These are phyloP conservation scores for Myxozyma udenii DNA, from an alignment of 805 yeast species.

Conservation along the genomic window DNA sequence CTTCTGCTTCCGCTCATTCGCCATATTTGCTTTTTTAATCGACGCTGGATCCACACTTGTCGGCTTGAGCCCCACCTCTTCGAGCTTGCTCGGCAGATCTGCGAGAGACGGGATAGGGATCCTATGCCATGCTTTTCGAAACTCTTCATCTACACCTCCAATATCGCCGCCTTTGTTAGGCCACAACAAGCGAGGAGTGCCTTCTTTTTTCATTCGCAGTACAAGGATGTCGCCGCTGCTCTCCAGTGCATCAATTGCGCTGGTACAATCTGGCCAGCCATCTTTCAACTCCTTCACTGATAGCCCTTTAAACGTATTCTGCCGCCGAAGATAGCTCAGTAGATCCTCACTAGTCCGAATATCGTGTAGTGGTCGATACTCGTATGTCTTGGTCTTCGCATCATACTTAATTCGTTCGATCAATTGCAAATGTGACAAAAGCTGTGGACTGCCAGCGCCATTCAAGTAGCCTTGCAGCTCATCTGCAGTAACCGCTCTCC, in stretches of 20 bases:
- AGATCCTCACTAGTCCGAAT: conserved; percentile 78
- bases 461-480: conserved; percentile 67
- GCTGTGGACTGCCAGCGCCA: conserved; percentile 57
- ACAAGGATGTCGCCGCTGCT: conserved; percentile 62
- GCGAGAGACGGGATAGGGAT: conserved; percentile 78
- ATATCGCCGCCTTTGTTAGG: conserved; percentile 75
- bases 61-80: conserved; percentile 87
- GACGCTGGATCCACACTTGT: conserved; percentile 97
- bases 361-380: conserved; percentile 85
- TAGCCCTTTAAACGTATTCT: conserved; percentile 82
- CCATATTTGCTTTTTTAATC: conserved; percentile 62
- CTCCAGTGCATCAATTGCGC: conserved; percentile 75
- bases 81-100: conserved; percentile 72
- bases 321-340: conserved; percentile 67
- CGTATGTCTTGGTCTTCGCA: conserved; percentile 59
- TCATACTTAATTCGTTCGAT: conserved; percentile 75
- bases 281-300: conserved; percentile 77
- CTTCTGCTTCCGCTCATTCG: conserved; percentile 70
- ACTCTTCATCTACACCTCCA: conserved; percentile 72
- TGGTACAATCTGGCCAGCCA: conserved; percentile 91
- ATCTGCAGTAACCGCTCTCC: conserved; percentile 62
- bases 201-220: conserved; percentile 86
- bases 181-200: conserved; percentile 90
- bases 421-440: conserved; percentile 68
- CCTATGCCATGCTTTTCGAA: conserved; percentile 73